Evolutionary conservation across 177 flowering plant genomes (phyloP), one percentile per base, ranked within the genome.

Genomic region (Tripterygium wilfordii): DNA sequence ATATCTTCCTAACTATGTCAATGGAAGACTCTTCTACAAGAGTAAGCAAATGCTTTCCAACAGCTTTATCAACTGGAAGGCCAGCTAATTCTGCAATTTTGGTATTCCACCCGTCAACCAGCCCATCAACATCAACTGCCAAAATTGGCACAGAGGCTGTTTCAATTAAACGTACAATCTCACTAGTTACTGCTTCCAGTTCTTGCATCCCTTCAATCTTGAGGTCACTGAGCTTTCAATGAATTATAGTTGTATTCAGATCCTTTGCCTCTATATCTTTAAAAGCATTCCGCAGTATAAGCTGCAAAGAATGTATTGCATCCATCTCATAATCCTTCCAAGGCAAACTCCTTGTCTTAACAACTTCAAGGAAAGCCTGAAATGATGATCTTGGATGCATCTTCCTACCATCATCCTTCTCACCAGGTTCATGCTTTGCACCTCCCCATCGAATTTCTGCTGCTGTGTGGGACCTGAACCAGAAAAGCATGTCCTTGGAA

Each of bases 281-380:
- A 51, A 76, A 77, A 17, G 96, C 62, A 55, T 83, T 88, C 51
- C 98, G 74, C 30, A 92, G 69, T 17, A 92, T 92, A 53, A 92
- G 87, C 73, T 92, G 98, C 78, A 92, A 60, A 16, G 98, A 92
- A 62, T 92, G 98, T 51, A 92, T 92, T 1, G 96, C 98, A 63
- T 92, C 96, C 96, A 92, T 88, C 66, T 92, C 98, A 73, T 53
- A 82, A 64, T 92, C 96, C 74, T 75, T 82, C 98, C 98, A 92
- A 22, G 96, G 84, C 23, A 70, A 53, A 63, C 96, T 82, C 68
- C 94, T 79, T 1, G 71, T 76, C 70, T 83, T 82, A 17, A 89
- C 96, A 17, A 92, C 98, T 60, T 92, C 96, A 36, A 92, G 88
- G 54, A 92, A 92, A 20, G 96, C 96, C 71, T 82, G 86, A 70